Percentiles rank a stretch among this genome's conserved stretches.
phyloP scores from a whole-genome alignment of 2,329 filamentous ascomycete genomes.

The Phialophora tarda region DNA sequence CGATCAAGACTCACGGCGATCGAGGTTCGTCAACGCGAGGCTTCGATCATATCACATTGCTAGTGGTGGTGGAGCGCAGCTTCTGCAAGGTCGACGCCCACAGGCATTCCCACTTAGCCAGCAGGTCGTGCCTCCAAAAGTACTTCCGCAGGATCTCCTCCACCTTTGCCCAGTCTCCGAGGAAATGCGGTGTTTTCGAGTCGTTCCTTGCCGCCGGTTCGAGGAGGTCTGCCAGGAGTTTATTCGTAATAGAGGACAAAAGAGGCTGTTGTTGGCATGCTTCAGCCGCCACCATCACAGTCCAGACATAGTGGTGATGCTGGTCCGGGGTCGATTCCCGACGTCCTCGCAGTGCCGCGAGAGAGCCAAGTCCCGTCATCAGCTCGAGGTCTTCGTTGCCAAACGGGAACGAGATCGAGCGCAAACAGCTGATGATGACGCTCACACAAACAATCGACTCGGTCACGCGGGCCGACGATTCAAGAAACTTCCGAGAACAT shows the following conservation, averaged over 20 bases:
- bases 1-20: background rate
- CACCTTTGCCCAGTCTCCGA: background rate
- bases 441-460: constrained; percentile 16
- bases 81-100: constrained; percentile 2
- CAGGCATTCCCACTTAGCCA: constrained; percentile 1
- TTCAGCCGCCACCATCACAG: constrained; percentile 10
- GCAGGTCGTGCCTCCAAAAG: constrained; percentile 8
- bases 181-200: background rate
- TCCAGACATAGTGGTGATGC: constrained; percentile 13
- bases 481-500: constrained; percentile 1
- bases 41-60: background rate
- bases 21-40: background rate
- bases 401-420: constrained; percentile 1
- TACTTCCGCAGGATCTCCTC: constrained; percentile 3
- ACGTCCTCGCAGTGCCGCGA: background rate
- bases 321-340: constrained; percentile 13
- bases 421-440: constrained; percentile 11
- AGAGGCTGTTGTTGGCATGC: background rate
- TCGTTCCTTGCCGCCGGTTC: background rate
- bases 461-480: constrained; percentile 8
- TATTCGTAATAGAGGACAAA: background rate
- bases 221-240: background rate
- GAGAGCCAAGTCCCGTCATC: background rate
- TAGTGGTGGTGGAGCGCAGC: background rate
- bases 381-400: background rate